Evolutionary conservation across 176 grass and related monocot species (phyloP), one percentile per base, ranked within the genome.

Genomic region (Oryza officinalis): DNA sequence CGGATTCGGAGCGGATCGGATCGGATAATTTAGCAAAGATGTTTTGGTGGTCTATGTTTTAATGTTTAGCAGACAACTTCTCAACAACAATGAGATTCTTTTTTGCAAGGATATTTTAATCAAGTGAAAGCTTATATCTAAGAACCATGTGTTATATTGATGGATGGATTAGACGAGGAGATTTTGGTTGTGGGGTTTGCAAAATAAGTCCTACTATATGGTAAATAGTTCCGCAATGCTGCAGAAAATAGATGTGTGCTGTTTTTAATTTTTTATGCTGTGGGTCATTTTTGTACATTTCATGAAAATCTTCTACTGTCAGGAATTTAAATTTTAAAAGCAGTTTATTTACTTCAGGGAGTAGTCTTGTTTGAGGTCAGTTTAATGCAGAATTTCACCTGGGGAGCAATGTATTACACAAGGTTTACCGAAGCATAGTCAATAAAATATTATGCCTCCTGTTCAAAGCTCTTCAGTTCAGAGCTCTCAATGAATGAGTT

Each of bases 401-500:
- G 23, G 27, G 30, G 38, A 80, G 63, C 49, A 79, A 44, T 31
- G 31, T 38, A 38, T 38, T 38, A 20, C 18, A 57, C 26, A 18
- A 47, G 32, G 0, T 54, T 7, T 6, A 44, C 54, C 20, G 7
- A 47, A 5, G 65, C 12, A 59, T 5, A 66, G n/a, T n/a, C 5
- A 25, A 69, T 8, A 35, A 37, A 54, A 47, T 76, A 27, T 13
- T 47, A 35, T 69, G 32, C 57, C 22, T 32, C 57, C 13, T 64
- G 25, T 80, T 69, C 12, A 67, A 26, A 45, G 7, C 67, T 63
- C 22, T 49, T 27, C 82, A 83, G 25, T 80, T 69, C 12, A 67
- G 33, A 45, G 11, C 60, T 63, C 22, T 49, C 22, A 78, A 80
- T 83, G 45, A 46, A 88, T 85, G 65, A 74, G 70, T 32, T 9